Evolutionary conservation across 306 rosid species (phyloP).

Genomic region (Rubus idaeus): DNA sequence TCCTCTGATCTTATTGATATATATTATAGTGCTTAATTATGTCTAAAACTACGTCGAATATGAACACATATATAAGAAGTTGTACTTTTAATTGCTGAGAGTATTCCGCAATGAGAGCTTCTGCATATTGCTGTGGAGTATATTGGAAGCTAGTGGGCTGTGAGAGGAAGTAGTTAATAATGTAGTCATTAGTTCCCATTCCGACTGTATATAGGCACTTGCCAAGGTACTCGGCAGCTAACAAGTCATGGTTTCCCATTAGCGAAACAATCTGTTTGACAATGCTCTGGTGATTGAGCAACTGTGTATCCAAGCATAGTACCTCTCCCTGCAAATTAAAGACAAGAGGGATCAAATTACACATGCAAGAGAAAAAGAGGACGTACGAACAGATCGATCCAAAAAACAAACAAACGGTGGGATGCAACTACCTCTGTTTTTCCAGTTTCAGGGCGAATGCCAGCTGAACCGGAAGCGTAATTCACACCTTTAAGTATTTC

Average conservation of each 20-base stretch:
- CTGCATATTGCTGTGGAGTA: slow-evolving; percentile 15
- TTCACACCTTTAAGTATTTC: slow-evolving; percentile 13
- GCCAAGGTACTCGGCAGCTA: background rate
- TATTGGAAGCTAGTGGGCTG: background rate
- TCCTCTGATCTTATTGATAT: too few relatives aligned
- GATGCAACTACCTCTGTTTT: too few relatives aligned
- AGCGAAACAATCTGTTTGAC: background rate
- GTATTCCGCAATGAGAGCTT: background rate
- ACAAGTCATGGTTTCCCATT: background rate
- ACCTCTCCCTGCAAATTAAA: slow-evolving; percentile 24
- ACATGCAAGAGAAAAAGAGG: background rate
- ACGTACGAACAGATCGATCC: too few relatives aligned
- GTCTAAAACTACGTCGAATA: too few relatives aligned
- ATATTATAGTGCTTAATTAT: too few relatives aligned
- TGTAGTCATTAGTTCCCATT: slow-evolving; percentile 26
- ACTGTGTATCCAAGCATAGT: slow-evolving; percentile 11
- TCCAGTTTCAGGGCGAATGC: slow-evolving; percentile 14
- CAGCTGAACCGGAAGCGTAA: slow-evolving; percentile 12
- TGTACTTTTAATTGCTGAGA: slow-evolving; percentile 16
- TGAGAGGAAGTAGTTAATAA: slow-evolving; percentile 19
- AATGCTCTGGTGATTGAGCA: slow-evolving; percentile 15
- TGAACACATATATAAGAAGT: background rate
- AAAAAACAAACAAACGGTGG: too few relatives aligned
- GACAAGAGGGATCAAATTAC: background rate
- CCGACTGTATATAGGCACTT: slow-evolving; percentile 25